phyloP scores from a whole-genome alignment of 2,329 filamentous ascomycete species.

The Chaetomium strumarium region DNA sequence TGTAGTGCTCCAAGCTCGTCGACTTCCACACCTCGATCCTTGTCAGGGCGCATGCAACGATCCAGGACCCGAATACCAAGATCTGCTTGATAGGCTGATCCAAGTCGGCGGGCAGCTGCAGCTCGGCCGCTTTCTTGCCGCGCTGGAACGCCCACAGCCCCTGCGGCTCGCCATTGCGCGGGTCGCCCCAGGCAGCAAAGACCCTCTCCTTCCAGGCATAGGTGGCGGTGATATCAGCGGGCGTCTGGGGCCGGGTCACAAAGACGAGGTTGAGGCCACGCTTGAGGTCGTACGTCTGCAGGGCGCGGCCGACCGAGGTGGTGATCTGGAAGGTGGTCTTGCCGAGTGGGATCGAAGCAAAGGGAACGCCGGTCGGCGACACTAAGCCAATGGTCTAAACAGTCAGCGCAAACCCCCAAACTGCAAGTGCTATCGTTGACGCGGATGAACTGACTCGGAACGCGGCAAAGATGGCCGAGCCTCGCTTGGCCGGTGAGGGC shows the following conservation, averaged over 20 bases:
- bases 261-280: conserved; percentile 89
- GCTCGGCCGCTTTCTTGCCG: conserved; percentile 73
- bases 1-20: conserved; percentile 79
- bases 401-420: background rate
- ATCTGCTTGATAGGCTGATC: conserved; percentile 70
- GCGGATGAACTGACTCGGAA: conserved; percentile 63
- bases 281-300: conserved; percentile 94
- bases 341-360: conserved; percentile 80
- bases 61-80: conserved; percentile 83
- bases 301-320: conserved; percentile 80
- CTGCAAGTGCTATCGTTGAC: conserved; percentile 2
- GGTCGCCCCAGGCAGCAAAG: conserved; percentile 82
- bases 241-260: conserved; percentile 84
- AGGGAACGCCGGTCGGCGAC: conserved; percentile 83
- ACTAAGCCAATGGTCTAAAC: conserved; percentile 82
- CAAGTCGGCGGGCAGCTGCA: conserved; percentile 61
- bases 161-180: conserved; percentile 43
- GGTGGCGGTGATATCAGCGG: conserved; percentile 77
- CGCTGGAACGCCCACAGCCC: conserved; percentile 91
- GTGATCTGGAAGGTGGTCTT: conserved; percentile 97
- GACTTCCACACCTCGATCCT: conserved; percentile 88
- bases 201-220: conserved; percentile 81
- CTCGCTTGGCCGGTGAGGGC: conserved; percentile 25
- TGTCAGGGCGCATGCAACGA: conserved; percentile 70
- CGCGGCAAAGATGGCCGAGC: conserved; percentile 84